Conservation (phyloP, 371 early-diverging fungal genomes). For the Basidiobolus meristosporus region DNA sequence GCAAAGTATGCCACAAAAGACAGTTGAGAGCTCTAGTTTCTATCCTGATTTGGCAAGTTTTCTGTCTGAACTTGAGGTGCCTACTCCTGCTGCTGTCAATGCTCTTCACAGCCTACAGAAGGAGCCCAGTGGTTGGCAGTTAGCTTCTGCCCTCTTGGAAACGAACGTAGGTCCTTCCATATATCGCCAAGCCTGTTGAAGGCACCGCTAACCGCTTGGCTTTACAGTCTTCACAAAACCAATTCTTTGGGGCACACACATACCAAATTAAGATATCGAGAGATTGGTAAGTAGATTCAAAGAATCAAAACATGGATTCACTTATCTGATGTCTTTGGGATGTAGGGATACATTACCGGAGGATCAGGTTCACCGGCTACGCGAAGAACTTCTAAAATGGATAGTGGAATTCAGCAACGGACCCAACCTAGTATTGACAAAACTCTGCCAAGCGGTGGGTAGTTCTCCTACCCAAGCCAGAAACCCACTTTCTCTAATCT, state of each 20-base stretch:
- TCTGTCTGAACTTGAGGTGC: no score
- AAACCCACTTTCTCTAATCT: neutral
- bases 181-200: no score
- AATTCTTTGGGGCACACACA: slow-evolving; percentile 74
- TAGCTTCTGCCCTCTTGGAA: slow-evolving; percentile 37
- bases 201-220: neutral
- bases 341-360: slow-evolving; percentile 34
- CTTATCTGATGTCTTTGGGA: neutral
- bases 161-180: neutral
- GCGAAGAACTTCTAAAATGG: slow-evolving; percentile 33
- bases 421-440: slow-evolving; percentile 45
- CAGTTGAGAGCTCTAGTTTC: no score
- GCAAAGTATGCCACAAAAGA: no score
- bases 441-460: slow-evolving; percentile 50
- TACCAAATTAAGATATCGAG: slow-evolving; percentile 59
- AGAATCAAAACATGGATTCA: neutral
- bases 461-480: neutral
- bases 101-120: slow-evolving; percentile 47
- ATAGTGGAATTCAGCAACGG: slow-evolving; percentile 33
- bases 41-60: no score
- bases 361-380: slow-evolving; percentile 34
- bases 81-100: slow-evolving; percentile 2
- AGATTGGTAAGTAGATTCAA: slow-evolving; percentile 32
- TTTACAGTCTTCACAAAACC: slow-evolving; percentile 32
- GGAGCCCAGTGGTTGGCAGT: slow-evolving; percentile 50